These are phyloP conservation scores for Spatholobus suberectus DNA, from an alignment of 306 rosid species.

Conservation along the genomic window DNA sequence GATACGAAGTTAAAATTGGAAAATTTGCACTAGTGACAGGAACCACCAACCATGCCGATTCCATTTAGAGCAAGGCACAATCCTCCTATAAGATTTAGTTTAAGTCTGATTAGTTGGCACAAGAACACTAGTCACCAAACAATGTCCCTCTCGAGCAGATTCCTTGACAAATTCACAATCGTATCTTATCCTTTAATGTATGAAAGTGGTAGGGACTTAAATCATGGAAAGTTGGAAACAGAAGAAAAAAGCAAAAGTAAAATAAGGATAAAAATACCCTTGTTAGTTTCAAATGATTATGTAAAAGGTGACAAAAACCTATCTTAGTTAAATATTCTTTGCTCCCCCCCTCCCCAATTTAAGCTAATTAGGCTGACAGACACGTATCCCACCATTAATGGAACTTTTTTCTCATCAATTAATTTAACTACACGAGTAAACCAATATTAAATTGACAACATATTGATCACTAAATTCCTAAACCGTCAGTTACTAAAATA, in stretches of 20 bases:
- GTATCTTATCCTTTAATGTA: constrained; percentile 17
- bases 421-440: not conserved
- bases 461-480: not conserved
- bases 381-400: constrained; percentile 18
- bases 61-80: constrained; percentile 16
- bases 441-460: constrained; percentile 1
- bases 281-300: constrained; percentile 34
- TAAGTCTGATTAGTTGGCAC: constrained; percentile 31
- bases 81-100: constrained; percentile 13
- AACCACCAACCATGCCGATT: constrained; percentile 22
- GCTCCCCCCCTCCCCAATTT: not conserved
- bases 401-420: not conserved
- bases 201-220: constrained; percentile 29
- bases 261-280: not conserved
- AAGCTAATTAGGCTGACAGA: not conserved
- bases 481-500: not conserved
- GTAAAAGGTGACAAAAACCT: constrained; percentile 26
- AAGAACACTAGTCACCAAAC: constrained; percentile 30
- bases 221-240: constrained; percentile 27
- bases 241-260: constrained; percentile 15
- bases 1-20: not conserved
- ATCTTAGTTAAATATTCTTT: not conserved
- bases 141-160: constrained; percentile 8
- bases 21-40: not conserved
- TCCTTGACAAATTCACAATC: not conserved